Conservation (phyloP, 139 green algal species). For the Diplosphaera chodatii region DNA sequence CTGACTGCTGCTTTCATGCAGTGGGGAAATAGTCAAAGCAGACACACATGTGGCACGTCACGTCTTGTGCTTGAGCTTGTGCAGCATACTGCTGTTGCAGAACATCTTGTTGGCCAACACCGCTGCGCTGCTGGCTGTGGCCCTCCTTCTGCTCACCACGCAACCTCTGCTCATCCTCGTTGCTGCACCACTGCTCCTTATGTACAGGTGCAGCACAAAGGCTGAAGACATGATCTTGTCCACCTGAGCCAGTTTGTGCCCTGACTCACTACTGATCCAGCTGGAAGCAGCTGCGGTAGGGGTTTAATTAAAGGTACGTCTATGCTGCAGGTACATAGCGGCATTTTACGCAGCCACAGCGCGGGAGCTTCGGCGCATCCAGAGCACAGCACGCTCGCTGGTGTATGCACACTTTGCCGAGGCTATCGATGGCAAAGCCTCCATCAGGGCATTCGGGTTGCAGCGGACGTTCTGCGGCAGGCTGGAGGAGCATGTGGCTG, state of each 20-base stretch:
- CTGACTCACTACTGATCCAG: too few species aligned
- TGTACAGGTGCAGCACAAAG: slow-evolving; percentile 45
- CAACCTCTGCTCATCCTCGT: slow-evolving; percentile 53
- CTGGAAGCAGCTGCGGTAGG: too few species aligned
- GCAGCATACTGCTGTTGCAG: too few species aligned
- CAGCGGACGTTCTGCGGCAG: slow-evolving; percentile 31
- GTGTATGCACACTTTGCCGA: slow-evolving; percentile 64
- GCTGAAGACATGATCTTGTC: neutral
- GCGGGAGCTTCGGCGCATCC: slow-evolving; percentile 70
- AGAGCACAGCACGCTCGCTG: slow-evolving; percentile 52
- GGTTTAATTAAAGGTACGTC: too few species aligned
- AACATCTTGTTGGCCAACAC: slow-evolving; percentile 84
- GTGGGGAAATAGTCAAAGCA: too few species aligned
- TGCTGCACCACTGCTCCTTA: slow-evolving; percentile 45
- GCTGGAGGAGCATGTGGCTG: slow-evolving; percentile 18
- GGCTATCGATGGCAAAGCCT: slow-evolving; percentile 34
- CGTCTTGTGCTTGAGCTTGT: too few species aligned
- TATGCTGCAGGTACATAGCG: neutral
- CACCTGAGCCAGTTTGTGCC: too few species aligned
- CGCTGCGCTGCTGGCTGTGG: slow-evolving; percentile 24
- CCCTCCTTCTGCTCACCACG: slow-evolving; percentile 53
- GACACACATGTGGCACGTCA: too few species aligned
- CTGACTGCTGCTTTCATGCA: too few species aligned
- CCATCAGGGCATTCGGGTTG: slow-evolving; percentile 45
- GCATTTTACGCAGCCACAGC: slow-evolving; percentile 10